Percentiles rank a stretch among this genome's conserved stretches.
Conservation (phyloP, 2,329 filamentous ascomycete species). For the Fusarium tupiense region DNA sequence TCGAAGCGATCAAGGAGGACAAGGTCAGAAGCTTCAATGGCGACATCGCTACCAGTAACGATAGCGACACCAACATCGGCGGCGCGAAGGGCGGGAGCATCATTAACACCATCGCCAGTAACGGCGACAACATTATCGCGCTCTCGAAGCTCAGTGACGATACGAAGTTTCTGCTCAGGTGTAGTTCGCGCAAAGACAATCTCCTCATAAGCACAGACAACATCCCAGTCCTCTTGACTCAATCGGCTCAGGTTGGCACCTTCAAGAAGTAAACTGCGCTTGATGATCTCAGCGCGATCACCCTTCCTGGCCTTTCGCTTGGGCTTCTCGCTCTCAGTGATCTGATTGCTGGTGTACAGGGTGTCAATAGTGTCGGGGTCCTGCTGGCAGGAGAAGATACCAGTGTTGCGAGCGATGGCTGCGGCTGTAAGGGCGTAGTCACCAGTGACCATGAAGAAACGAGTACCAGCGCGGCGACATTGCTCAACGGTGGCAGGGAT, state of each 20-base stretch:
- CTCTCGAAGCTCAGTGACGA: conserved; percentile 73
- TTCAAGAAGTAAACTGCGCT: conserved; percentile 53
- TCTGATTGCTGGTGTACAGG: conserved; percentile 11
- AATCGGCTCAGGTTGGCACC: conserved; percentile 68
- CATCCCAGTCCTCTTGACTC: conserved; percentile 57
- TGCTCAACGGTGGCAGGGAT: conserved; percentile 53
- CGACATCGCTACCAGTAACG: conserved; percentile 71
- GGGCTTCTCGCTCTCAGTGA: conserved; percentile 13
- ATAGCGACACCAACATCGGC: conserved; percentile 77
- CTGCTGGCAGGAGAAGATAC: conserved; percentile 65
- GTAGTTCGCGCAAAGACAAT: conserved; percentile 76
- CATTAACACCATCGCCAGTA: conserved; percentile 79
- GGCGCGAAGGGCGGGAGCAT: conserved; percentile 71
- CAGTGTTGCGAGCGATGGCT: conserved; percentile 72
- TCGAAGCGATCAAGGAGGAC: conserved; percentile 77
- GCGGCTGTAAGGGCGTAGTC: conserved; percentile 67
- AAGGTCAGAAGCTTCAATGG: conserved; percentile 71
- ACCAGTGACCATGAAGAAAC: conserved; percentile 61
- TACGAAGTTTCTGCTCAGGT: conserved; percentile 75
- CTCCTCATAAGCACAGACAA: conserved; percentile 61
- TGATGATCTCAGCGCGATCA: conserved; percentile 9
- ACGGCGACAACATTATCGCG: conserved; percentile 71
- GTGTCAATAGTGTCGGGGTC: conserved; percentile 51
- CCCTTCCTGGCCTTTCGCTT: conserved; percentile 22
- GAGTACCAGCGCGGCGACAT: conserved; percentile 56